Conservation (phyloP, 768 basidiomycete genomes). For the Cystofilobasidium macerans region DNA sequence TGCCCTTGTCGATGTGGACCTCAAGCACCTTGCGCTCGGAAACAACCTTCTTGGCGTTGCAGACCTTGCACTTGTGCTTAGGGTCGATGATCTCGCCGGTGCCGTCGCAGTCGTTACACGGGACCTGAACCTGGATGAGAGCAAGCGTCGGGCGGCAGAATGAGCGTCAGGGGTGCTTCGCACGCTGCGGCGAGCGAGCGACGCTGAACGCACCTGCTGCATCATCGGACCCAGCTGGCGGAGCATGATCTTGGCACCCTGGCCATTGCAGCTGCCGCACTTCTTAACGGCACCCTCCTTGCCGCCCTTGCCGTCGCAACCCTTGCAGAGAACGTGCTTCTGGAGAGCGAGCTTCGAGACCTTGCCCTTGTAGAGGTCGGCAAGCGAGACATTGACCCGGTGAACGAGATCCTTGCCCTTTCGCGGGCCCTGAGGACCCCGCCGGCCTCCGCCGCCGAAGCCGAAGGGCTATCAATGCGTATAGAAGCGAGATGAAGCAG, state of each 20-base stretch:
- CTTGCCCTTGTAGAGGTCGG: conserved; percentile 98
- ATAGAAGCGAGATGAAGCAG: neutral
- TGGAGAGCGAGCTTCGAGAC: conserved; percentile 94
- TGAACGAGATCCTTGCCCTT: conserved; percentile 98
- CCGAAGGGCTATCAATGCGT: conserved; percentile 11
- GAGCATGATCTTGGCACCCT: conserved; percentile 78
- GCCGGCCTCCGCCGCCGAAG: conserved; percentile 25
- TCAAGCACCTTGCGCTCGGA: conserved; percentile 95
- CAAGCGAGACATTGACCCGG: conserved; percentile 87
- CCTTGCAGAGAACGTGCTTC: conserved; percentile 81
- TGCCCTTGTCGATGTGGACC: conserved; percentile 95
- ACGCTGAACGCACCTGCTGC: conserved; percentile 46
- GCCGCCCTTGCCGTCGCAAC: conserved; percentile 92
- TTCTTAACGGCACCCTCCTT: conserved; percentile 86
- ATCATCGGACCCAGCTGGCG: conserved; percentile 99
- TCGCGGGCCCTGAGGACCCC: conserved; percentile 51
- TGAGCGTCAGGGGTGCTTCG: neutral
- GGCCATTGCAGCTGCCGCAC: conserved; percentile 70
- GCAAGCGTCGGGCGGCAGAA: neutral
- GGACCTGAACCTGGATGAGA: conserved; percentile 68
- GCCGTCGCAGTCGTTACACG: conserved; percentile 84
- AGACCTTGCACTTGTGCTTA: conserved; percentile 82
- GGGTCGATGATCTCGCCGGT: conserved; percentile 88
- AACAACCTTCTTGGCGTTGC: conserved; percentile 89
- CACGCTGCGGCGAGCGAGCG: no score